phyloP scores from a whole-genome alignment of 495 filamentous ascomycete genomes.

The Astrothelium macrocarpum region DNA sequence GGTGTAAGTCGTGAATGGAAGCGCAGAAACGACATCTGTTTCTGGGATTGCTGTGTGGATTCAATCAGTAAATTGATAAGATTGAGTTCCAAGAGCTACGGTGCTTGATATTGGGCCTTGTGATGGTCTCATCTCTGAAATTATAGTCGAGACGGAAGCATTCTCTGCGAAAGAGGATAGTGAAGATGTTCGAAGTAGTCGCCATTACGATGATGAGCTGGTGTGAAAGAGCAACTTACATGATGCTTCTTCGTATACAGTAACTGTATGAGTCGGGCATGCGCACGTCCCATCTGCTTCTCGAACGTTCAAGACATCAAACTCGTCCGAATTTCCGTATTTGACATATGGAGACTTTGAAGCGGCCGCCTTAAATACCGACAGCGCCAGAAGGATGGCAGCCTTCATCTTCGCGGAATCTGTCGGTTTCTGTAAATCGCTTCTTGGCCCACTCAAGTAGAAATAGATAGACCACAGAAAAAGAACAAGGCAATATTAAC shows the following conservation, averaged over 20 bases:
- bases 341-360: constrained; percentile 49
- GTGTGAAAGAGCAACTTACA: constrained; percentile 1
- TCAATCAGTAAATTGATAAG: too few species aligned
- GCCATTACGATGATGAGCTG: too few species aligned
- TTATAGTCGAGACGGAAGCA: background rate
- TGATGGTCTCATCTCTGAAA: too few species aligned
- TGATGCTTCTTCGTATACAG: constrained; percentile 26
- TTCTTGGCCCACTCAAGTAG: background rate
- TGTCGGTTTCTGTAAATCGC: background rate
- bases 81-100: too few species aligned
- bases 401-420: constrained; percentile 52
- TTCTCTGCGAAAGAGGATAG: background rate
- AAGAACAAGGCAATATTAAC: constrained; percentile 6
- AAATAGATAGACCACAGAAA: background rate
- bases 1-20: background rate
- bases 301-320: constrained; percentile 35
- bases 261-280: constrained; percentile 61
- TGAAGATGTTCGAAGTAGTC: too few species aligned
- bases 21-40: background rate
- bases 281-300: constrained; percentile 42
- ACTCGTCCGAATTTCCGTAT: constrained; percentile 51
- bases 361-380: constrained; percentile 53
- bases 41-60: background rate
- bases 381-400: constrained; percentile 41
- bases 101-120: too few species aligned